These are phyloP conservation scores for Neurospora terricola DNA, from an alignment of 495 filamentous ascomycete species.

Conservation along the genomic window DNA sequence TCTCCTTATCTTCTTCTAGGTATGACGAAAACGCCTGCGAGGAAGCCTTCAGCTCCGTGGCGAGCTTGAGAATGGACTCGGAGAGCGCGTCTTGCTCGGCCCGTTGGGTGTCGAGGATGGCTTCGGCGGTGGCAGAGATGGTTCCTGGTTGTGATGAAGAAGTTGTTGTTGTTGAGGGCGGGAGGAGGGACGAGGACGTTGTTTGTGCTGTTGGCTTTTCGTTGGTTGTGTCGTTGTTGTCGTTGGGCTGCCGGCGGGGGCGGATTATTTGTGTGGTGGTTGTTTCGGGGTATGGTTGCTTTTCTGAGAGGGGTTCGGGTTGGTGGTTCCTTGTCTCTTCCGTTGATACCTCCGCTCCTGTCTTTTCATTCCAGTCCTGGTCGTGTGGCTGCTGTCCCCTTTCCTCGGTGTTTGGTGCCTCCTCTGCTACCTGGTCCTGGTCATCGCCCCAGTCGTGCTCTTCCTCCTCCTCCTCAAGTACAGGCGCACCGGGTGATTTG, in stretches of 20 bases:
- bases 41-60: constrained; percentile 64
- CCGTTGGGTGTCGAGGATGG: constrained; percentile 61
- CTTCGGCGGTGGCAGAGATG: constrained; percentile 40
- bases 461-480: constrained; percentile 6
- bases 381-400: constrained; percentile 1
- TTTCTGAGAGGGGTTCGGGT: neutral
- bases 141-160: constrained; percentile 8
- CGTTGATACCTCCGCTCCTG: neutral
- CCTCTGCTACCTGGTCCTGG: constrained; percentile 1
- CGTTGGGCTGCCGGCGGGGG: constrained; percentile 4
- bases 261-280: constrained; percentile 18
- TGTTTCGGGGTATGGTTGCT: constrained; percentile 7
- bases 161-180: constrained; percentile 6
- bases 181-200: constrained; percentile 28
- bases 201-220: constrained; percentile 11
- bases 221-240: constrained; percentile 3
- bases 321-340: neutral
- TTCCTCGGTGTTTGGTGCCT: neutral
- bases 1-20: constrained; percentile 60
- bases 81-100: constrained; percentile 80
- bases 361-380: neutral
- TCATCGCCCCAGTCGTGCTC: constrained; percentile 2
- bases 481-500: constrained; percentile 16
- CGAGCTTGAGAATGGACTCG: constrained; percentile 64
- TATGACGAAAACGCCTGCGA: constrained; percentile 58